phyloP scores from a whole-genome alignment of 352 stramenopile genomes.

The Thalassiosira exigua region DNA sequence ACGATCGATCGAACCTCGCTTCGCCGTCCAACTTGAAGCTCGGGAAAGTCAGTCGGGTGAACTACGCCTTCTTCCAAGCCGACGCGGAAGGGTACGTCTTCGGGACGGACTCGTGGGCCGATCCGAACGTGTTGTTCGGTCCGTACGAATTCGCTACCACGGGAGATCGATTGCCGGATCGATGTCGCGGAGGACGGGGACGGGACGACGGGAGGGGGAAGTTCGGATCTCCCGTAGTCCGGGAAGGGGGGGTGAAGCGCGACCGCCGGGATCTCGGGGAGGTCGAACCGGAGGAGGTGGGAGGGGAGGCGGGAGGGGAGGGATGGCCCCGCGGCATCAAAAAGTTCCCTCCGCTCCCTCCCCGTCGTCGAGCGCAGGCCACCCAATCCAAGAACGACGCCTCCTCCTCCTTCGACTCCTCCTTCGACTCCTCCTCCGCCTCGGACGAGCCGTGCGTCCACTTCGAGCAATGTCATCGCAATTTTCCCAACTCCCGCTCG shows the following conservation, averaged over 20 bases:
- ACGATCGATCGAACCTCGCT: constrained; percentile 38
- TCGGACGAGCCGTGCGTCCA: constrained; percentile 23
- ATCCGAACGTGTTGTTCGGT: constrained; percentile 50
- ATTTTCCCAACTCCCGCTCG: constrained; percentile 48
- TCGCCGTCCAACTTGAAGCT: constrained; percentile 49
- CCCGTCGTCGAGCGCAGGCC: too few relatives aligned
- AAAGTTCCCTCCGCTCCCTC: too few relatives aligned
- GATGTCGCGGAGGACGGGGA: constrained; percentile 34
- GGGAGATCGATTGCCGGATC: constrained; percentile 11
- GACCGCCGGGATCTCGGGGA: background rate
- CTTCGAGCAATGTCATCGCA: constrained; percentile 59
- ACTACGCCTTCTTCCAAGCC: constrained; percentile 7
- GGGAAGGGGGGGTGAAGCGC: background rate
- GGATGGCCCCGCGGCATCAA: background rate
- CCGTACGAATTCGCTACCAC: constrained; percentile 31
- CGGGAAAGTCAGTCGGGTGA: constrained; percentile 33
- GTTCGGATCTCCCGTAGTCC: background rate
- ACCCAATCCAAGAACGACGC: background rate
- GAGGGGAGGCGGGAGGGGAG: background rate
- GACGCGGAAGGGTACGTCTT: constrained; percentile 28
- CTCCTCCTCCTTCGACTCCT: background rate
- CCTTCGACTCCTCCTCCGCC: too few relatives aligned
- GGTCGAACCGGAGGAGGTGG: too few relatives aligned
- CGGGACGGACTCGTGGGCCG: constrained; percentile 52
- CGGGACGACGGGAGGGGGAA: constrained; percentile 29